Conservation (phyloP, 2,329 filamentous ascomycete species). For the Aspergillus glaucus region DNA sequence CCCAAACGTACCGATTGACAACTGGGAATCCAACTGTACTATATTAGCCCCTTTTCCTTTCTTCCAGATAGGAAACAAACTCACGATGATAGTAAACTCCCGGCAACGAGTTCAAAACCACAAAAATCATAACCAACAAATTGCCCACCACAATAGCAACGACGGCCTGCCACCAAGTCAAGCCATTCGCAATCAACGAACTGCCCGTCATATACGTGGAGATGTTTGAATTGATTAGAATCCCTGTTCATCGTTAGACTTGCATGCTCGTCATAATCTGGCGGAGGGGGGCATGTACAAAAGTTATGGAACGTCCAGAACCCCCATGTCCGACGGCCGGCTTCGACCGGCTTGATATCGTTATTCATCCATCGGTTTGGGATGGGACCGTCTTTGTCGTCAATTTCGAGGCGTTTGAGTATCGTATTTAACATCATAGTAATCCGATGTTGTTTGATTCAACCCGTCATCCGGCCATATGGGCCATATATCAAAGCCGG, state of each 20-base stretch:
- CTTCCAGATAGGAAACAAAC: background rate
- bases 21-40: slow-evolving; percentile 27
- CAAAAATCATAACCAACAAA: slow-evolving; percentile 32
- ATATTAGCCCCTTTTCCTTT: background rate
- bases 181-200: slow-evolving; percentile 28
- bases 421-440: background rate
- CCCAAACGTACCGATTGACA: slow-evolving; percentile 27
- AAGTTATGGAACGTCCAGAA: slow-evolving; percentile 28
- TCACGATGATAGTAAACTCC: slow-evolving; percentile 38
- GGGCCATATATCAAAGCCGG: too few relatives aligned
- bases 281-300: background rate
- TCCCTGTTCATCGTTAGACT: slow-evolving; percentile 33
- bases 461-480: too few relatives aligned
- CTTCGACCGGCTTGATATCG: slow-evolving; percentile 46
- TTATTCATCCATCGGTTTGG: slow-evolving; percentile 39
- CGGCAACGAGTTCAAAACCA: slow-evolving; percentile 41
- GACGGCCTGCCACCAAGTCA: slow-evolving; percentile 29
- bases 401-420: background rate
- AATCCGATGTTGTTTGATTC: too few relatives aligned
- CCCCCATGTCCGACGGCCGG: slow-evolving; percentile 39
- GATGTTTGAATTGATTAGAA: slow-evolving; percentile 42
- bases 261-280: background rate
- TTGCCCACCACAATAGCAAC: slow-evolving; percentile 26
- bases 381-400: background rate
- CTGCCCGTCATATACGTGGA: slow-evolving; percentile 28